Evolutionary conservation across 768 basidiomycete genomes (phyloP), one percentile per base, ranked within the genome.

Genomic region (Tylopilus felleus): DNA sequence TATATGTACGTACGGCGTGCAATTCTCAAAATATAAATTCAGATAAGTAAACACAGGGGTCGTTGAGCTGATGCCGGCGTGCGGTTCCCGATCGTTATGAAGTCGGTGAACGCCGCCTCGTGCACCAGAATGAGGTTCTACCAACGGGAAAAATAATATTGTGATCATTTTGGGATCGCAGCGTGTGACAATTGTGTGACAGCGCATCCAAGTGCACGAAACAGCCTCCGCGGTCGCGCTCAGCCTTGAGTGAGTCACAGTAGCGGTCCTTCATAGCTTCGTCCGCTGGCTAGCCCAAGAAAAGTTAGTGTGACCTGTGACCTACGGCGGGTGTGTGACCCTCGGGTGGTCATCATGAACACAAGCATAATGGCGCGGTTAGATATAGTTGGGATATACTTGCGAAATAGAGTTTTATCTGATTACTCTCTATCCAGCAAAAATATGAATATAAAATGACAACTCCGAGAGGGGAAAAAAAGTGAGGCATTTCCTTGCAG

Each of bases 401-500:
- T 19, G 31, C 23, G 33, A 54, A 54, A 43, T 22, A 23, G n/a
- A 25, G 28, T 58, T 50, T 49, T 48, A 31, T 52, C 51, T 47
- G 49, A 62, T 42, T 46, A 48, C 43, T 47, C 31, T 47, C 31
- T 12, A 42, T 50, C n/a, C 21, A 25, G 19, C 21, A 49, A 41
- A 25, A 48, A 44, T 22, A 31, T 19, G 31, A 19, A 39, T 16
- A 16, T 29, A 27, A 27, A 27, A 27, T 27, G 25, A 14, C 31
- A 14, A 55, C 54, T 57, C 41, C 51, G 16, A 55, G 54, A 56
- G 28, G 35, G 45, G 23, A 39, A 61, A 56, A 49, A 55, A 40
- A 39, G 57, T 40, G 31, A 61, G 47, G 54, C 55, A 16, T 14
- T 8, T 29, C 31, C 51, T 51, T 57, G 60, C 51, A 21, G 44